Evolutionary conservation across 1,284 basidiomycete genomes (phyloP), one percentile per base, ranked within the genome.

Genomic region (Moniliophthora roreri): DNA sequence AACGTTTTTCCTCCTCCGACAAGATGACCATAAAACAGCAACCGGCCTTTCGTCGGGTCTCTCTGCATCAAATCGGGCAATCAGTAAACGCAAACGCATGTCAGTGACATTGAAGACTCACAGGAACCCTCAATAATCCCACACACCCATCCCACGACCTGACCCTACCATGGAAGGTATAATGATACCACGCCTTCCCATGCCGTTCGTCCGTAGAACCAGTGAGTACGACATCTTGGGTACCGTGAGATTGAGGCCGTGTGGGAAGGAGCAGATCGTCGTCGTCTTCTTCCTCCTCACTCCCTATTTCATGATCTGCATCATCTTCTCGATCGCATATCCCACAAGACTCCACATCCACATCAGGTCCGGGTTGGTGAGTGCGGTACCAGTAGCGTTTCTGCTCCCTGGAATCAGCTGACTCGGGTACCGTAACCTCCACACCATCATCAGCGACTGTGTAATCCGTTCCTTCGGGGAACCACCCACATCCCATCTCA

Each of bases 11-110:
- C 44, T 11, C 44, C 78, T 0, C 81, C 85, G 11, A 84, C 75
- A 41, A 90, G 56, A 62, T 88, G 89, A 2, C 87, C 87, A 35
- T 82, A 85, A 60, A 90, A 84, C 47, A 89, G 75, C 63, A 77
- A 74, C 10, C 72, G 63, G 42, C 78, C 79, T 8, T 66, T 59
- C 10, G 55, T 58, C 32, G 57, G 58, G 50, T 62, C 62, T 21
- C 56, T 51, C 56, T 63, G 52, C 26, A 39, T 6, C 6, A 41
- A 41, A 21, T 18, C 11, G 40, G 21, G 21, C 40, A 2, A 32
- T 32, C 11, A 32, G 28, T 32, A 32, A 6, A 32, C 28, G 28
- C 7, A 32, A 32, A 23, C 15, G 39, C 41, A 38, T 45, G 26
- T 38, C 39, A 46, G 18, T 8, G 9, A 26, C 26, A 21, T 46